Base-by-base conservation (phyloP, 2,329 filamentous ascomycete species). In the Diaporthe ampelina region DNA sequence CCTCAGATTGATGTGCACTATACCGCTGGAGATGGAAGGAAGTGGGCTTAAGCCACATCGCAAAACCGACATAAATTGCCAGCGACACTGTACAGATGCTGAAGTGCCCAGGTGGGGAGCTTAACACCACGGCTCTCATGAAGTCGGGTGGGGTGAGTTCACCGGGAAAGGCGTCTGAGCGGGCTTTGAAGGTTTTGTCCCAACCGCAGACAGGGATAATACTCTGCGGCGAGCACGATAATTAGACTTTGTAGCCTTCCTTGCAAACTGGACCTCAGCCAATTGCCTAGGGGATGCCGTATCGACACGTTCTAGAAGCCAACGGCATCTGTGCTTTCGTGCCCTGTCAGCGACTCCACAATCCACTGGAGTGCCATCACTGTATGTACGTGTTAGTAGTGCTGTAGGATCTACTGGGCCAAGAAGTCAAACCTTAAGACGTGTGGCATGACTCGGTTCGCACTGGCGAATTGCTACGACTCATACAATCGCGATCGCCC, bases 291-390 rank as follows among this genome's bases (percentile, higher is more conserved):
- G 43, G 21, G 26, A 19, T 8, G 43, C 35, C 26, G 21, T 40
- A 19, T 54, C 63, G 52, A 54, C 32, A 26, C 4, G 48, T 68
- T 68, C 63, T 54, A 54, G 63, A 68, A 68, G 48, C n/a, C 7
- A 37, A 21, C 15, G 32, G 63, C 13, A 35, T 15, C 45, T 37
- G 21, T 50, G 63, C 29, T 43, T 43, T 21, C 21, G 13, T 40
- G 40, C n/a, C 63, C 63, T 68, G 26, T 40, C 63, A 54, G n/a
- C 4, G 37, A 37, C 48, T 45, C 45, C 63, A 54, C 40, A 48
- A 43, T 26, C 63, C 48, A 54, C 24, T 43, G 0, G 6, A 43
- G 40, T 43, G 15, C 40, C 17, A 29, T 26, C 48, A 68, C 8
- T 26, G 1, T 48, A 10, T 48, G 6, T 68, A 40, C 48, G n/a